A percentile compares a stretch with the other conserved stretches of the same genome.
phyloP scores from a whole-genome alignment of 306 rosid genomes.

The Vigna trinervia region DNA sequence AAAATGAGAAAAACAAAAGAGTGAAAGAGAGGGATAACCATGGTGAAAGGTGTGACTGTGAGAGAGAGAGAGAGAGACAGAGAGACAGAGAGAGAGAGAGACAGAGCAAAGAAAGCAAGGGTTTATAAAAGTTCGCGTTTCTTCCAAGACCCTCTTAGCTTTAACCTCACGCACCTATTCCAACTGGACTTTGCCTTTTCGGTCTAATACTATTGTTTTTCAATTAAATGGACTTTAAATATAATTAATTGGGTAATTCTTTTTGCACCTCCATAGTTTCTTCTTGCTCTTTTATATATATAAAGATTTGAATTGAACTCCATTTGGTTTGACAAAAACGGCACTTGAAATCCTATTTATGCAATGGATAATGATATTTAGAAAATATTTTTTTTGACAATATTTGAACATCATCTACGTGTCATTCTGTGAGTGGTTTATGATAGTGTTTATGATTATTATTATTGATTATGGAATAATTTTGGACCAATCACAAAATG shows the following conservation, averaged over 20 bases:
- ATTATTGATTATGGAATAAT: too few relatives aligned
- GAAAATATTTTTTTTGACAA: too few relatives aligned
- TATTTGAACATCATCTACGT: too few relatives aligned
- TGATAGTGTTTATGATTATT: too few relatives aligned
- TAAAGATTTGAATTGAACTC: too few relatives aligned
- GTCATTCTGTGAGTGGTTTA: too few relatives aligned
- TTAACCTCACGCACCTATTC: conserved; percentile 17
- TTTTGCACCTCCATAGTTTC: too few relatives aligned
- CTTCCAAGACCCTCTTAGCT: background rate
- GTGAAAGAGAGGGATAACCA: background rate
- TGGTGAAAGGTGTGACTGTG: background rate
- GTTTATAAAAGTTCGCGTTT: background rate
- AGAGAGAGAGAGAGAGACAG: background rate
- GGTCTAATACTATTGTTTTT: background rate
- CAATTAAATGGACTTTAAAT: background rate
- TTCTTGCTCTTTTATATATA: too few relatives aligned
- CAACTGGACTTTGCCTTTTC: background rate
- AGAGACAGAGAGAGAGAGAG: background rate
- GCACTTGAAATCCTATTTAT: too few relatives aligned
- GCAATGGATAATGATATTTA: too few relatives aligned
- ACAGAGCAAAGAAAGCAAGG: background rate
- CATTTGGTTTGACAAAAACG: too few relatives aligned
- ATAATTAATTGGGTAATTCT: background rate
- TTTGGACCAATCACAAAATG: too few relatives aligned
- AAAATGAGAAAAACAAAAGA: background rate